A percentile compares a stretch with the other conserved stretches of the same genome.
phyloP scores from a whole-genome alignment of 1,139 yeast species.

The Yamadazyma membranifaciens region DNA sequence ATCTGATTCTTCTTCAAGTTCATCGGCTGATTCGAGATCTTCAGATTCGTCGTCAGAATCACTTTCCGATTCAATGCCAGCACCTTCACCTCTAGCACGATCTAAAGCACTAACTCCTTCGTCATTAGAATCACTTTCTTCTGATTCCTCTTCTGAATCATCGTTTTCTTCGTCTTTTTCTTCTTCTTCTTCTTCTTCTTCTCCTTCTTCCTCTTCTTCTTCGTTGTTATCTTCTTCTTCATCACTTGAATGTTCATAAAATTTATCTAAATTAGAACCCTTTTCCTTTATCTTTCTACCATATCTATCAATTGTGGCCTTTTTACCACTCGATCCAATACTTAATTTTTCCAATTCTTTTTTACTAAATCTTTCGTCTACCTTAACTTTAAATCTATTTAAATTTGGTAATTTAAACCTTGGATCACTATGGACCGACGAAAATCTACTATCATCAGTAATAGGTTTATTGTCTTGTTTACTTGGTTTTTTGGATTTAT shows the following conservation, averaged over 20 bases:
- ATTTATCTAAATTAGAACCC: slow-evolving; percentile 55
- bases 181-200: slow-evolving; percentile 16
- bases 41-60: slow-evolving; percentile 32
- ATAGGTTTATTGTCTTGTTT: slow-evolving; percentile 25
- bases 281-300: slow-evolving; percentile 66
- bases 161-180: slow-evolving; percentile 21
- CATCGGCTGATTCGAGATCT: slow-evolving; percentile 31
- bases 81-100: slow-evolving; percentile 68
- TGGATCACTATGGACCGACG: slow-evolving; percentile 82
- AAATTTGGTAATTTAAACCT: slow-evolving; percentile 75
- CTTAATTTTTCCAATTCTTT: slow-evolving; percentile 65
- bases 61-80: slow-evolving; percentile 16
- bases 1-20: slow-evolving; percentile 48
- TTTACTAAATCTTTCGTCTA: slow-evolving; percentile 83
- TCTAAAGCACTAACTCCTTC: slow-evolving; percentile 39
- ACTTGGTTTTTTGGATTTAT: slow-evolving; percentile 12
- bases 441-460: slow-evolving; percentile 71
- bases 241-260: slow-evolving; percentile 52
- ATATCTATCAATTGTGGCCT: slow-evolving; percentile 75
- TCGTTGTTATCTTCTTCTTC: slow-evolving; percentile 21
- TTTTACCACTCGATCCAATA: slow-evolving; percentile 44
- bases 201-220: slow-evolving; percentile 15
- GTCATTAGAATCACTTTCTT: slow-evolving; percentile 13
- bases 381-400: slow-evolving; percentile 69
- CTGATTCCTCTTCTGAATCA: slow-evolving; percentile 10